Base-by-base conservation (phyloP, 164 flowering plant genomes). In the Annona cherimola region DNA sequence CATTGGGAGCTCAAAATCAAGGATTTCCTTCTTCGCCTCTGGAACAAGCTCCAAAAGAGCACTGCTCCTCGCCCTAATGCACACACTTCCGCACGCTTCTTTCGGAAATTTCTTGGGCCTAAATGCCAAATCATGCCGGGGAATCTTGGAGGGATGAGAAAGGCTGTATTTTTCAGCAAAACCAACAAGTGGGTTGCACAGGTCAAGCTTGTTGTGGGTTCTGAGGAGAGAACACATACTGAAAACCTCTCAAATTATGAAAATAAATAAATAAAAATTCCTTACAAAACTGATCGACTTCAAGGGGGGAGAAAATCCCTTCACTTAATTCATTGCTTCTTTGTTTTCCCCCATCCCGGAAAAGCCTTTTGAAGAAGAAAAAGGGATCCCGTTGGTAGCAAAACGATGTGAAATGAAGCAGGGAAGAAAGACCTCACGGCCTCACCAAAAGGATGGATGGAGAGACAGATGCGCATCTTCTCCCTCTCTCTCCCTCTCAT, bases 41-140 rank as follows among this genome's bases (percentile, higher is more conserved):
- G 93, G 98, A 73, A 91, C 95, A 68, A 93, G 92, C 78, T 93
- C 98, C 79, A 88, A 76, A 71, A 93, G 89, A 57, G 94, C 85
- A 80, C 81, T 79, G 70, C 83, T 76, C 50, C 81, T 83, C 16
- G 85, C 87, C 79, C 65, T 88, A 20, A 82, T 77, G 75, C 62
- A 76, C 20, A 76, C 71, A 75, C 41, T 41, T 59, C 77, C 72
- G 69, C 81, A 71, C 75, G 73, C 80, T 67, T 73, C 83, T 61
- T 70, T 45, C 74, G 63, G 63, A 73, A 69, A n/a, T 74, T 72
- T 85, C 69, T 62, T 86, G 9, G 55, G 35, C n/a, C 77, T 79
- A 76, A 80, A 73, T 60, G 74, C 79, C 42, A 75, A 40, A 42
- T 82, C 84, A 54, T 77, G 81, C 57, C 63, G 73, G 41, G 77